phyloP scores from a whole-genome alignment of 352 stramenopile genomes.

The Globisporangium middletonii region DNA sequence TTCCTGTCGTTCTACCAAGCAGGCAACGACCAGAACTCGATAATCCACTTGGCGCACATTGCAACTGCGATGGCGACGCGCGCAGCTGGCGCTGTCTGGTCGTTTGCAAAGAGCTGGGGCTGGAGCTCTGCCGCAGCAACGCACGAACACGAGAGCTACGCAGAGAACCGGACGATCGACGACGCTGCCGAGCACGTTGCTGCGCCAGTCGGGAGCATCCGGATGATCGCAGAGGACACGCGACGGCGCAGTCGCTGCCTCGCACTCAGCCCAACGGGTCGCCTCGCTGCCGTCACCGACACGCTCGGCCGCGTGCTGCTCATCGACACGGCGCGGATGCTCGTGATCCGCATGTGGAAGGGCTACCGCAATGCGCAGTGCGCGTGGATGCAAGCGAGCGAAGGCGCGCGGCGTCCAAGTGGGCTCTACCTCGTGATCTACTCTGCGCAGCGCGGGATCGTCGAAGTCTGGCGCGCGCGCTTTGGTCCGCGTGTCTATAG shows the following conservation, averaged over 20 bases:
- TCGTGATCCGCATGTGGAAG: constrained; percentile 85
- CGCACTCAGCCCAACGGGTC: constrained; percentile 62
- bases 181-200: constrained; percentile 64
- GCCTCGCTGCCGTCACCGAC: constrained; percentile 64
- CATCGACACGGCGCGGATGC: constrained; percentile 74
- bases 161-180: constrained; percentile 30
- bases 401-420: constrained; percentile 34
- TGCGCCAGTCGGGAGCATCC: constrained; percentile 45
- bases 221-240: constrained; percentile 53
- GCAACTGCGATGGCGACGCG: constrained; percentile 70
- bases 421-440: constrained; percentile 85
- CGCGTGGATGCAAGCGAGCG: constrained; percentile 71
- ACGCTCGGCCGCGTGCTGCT: constrained; percentile 71
- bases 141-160: constrained; percentile 1
- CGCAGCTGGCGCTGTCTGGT: constrained; percentile 74
- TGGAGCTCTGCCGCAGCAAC: constrained; percentile 23
- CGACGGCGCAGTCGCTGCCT: constrained; percentile 52
- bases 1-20: constrained; percentile 83
- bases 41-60: constrained; percentile 84
- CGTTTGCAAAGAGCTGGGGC: constrained; percentile 79
- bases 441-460: constrained; percentile 72
- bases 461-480: constrained; percentile 78
- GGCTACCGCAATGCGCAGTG: constrained; percentile 79
- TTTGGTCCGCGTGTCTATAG: constrained; percentile 71
- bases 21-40: constrained; percentile 81